Evolutionary conservation across 108 stramenopile species (phyloP).

Genomic region (Chaetoceros tenuissimus): DNA sequence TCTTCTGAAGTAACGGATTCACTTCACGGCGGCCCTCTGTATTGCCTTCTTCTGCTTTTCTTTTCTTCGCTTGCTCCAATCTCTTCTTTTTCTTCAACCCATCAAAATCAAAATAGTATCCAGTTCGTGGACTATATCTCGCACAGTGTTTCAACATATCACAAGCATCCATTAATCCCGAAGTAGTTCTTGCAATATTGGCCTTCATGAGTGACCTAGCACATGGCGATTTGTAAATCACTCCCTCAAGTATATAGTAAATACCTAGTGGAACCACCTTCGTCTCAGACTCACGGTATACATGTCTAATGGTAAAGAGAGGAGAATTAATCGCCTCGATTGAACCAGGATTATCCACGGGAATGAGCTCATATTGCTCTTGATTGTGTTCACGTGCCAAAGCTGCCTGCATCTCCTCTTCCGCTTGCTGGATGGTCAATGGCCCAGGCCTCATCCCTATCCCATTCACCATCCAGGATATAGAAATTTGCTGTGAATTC

Average conservation of each 20-base stretch:
- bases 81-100: conserved; percentile 8
- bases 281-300: conserved; percentile 44
- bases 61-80: not conserved
- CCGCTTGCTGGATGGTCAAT: conserved; percentile 54
- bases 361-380: conserved; percentile 79
- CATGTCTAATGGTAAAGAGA: conserved; percentile 74
- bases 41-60: not conserved
- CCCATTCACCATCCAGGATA: conserved; percentile 68
- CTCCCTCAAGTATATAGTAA: conserved; percentile 83
- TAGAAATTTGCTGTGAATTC: conserved; percentile 66
- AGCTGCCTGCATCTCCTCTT: conserved; percentile 62
- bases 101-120: conserved; percentile 75
- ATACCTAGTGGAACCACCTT: conserved; percentile 62
- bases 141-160: conserved; percentile 27
- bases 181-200: conserved; percentile 57
- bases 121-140: conserved; percentile 65
- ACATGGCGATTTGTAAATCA: conserved; percentile 73
- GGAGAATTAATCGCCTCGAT: conserved; percentile 19
- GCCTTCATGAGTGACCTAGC: conserved; percentile 75
- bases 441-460: conserved; percentile 43
- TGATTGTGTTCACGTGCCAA: conserved; percentile 42
- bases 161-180: conserved; percentile 59
- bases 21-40: not conserved
- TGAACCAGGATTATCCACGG: conserved; percentile 4
- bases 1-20: not conserved